These are phyloP conservation scores for Lindgomyces ingoldianus DNA, from an alignment of 495 filamentous ascomycete species.

Conservation along the genomic window DNA sequence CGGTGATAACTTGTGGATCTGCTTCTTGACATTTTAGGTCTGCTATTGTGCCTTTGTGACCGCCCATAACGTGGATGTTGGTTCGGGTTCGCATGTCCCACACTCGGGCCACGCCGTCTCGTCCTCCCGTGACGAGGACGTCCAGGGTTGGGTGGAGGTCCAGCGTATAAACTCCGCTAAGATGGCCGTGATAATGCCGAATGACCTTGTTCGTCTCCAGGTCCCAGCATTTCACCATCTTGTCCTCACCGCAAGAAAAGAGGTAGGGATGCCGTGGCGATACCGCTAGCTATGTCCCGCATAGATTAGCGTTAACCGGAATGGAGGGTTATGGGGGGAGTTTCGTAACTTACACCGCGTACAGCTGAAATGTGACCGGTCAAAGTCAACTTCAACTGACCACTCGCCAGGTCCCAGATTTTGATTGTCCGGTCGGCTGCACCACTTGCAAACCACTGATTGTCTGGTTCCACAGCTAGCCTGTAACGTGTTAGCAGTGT, in stretches of 20 bases:
- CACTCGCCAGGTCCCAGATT: constrained; percentile 94
- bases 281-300: constrained; percentile 63
- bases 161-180: constrained; percentile 93
- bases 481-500: constrained; percentile 41
- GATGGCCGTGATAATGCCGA: constrained; percentile 95
- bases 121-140: constrained; percentile 89
- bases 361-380: constrained; percentile 98
- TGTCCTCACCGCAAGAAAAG: constrained; percentile 97
- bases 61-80: constrained; percentile 87
- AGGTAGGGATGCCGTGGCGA: constrained; percentile 94
- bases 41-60: constrained; percentile 87
- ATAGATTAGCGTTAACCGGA: background rate
- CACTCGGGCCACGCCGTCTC: constrained; percentile 90
- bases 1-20: constrained; percentile 92
- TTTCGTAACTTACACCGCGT: constrained; percentile 55
- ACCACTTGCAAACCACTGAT: constrained; percentile 97
- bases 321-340: background rate
- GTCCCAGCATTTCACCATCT: constrained; percentile 99
- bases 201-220: constrained; percentile 98
- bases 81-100: constrained; percentile 98
- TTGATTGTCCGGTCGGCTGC: constrained; percentile 97
- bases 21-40: constrained; percentile 91
- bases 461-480: constrained; percentile 89
- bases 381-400: constrained; percentile 77
- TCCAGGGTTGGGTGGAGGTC: constrained; percentile 91